Evolutionary conservation across 108 stramenopile genomes (phyloP), one percentile per base, ranked within the genome.

Genomic region (Nannochloropsis gaditana): DNA sequence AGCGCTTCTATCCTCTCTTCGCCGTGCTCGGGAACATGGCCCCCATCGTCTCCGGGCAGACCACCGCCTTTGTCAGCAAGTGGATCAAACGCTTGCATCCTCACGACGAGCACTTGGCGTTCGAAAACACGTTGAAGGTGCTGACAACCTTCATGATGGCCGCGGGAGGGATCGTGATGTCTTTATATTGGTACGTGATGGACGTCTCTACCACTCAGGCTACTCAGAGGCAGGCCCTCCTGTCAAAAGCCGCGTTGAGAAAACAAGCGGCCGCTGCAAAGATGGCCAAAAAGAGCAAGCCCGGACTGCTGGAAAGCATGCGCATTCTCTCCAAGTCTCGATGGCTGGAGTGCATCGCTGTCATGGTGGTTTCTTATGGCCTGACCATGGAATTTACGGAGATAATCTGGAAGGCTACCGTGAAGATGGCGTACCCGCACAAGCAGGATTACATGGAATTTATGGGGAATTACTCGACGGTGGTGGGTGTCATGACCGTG

Each of bases 381-480:
- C 93, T 99, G 94, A 93, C 95, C 86, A 99, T 99, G 92, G 97
- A 97, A 90, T 94, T 99, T 89, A 96, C 97, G 43, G 98, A 99
- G 90, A 96, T 99, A 59, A 94, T 94, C 43, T 99, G 98, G 98
- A 99, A 99, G 93, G 86, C 82, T 31, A 86, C 82, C 44, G 86
- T 86, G 79, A 86, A 86, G 79, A 82, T 83, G 79, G 86, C 86
- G 6, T 97, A 95, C 89, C 96, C 97, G 43, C 91, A 96, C 89
- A 96, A 96, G 44, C 95, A 95, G 83, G 95, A 93, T 73, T 99
- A 99, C 89, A 95, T 95, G 79, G 92, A 94, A 31, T 99, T 99
- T 91, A 99, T 99, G 98, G 98, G 98, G 42, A 95, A 95, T 89
- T 99, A 97, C 87, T 95, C 94, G 21, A 93, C 94, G 5, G 92